Evolutionary conservation across 192 early-diverging fungal genomes (phyloP).

Genomic region (Funneliformis mosseae): DNA sequence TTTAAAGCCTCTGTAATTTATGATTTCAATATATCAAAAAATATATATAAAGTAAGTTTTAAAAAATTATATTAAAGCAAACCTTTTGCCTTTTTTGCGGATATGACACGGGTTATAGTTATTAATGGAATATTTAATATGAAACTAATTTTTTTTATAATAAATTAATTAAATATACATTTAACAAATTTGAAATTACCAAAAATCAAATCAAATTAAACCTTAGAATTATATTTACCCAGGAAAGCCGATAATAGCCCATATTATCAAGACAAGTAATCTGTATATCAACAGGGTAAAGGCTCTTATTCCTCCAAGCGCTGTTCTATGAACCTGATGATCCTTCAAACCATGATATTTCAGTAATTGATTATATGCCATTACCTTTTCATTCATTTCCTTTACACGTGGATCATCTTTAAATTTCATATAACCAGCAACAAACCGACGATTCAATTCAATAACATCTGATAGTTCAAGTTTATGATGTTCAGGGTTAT

Average conservation of each 20-base stretch:
- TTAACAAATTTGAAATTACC: neutral
- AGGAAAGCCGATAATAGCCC: constrained; percentile 79
- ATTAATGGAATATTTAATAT: constrained; percentile 58
- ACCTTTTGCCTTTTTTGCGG: constrained; percentile 58
- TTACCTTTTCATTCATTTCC: constrained; percentile 73
- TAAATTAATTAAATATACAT: neutral
- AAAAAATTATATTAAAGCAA: neutral
- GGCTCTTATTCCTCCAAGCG: constrained; percentile 62
- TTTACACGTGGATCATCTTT: constrained; percentile 81
- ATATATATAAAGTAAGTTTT: neutral
- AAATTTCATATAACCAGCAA: constrained; percentile 80
- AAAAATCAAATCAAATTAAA: constrained; percentile 5
- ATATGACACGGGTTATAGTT: constrained; percentile 56
- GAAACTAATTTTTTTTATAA: constrained; percentile 39
- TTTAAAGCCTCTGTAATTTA: constrained; percentile 68
- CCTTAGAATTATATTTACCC: constrained; percentile 57
- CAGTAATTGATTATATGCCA: constrained; percentile 86
- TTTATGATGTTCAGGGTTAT: constrained; percentile 84
- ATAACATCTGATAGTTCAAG: constrained; percentile 84
- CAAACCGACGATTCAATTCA: constrained; percentile 87
- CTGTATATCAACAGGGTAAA: constrained; percentile 71
- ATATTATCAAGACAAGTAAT: constrained; percentile 65
- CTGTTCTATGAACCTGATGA: constrained; percentile 91
- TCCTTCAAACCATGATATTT: constrained; percentile 92
- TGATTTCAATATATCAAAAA: neutral